Percentiles rank a stretch among this genome's conserved stretches.
phyloP scores from a whole-genome alignment of 139 green algal species.

The Penium margaritaceum region DNA sequence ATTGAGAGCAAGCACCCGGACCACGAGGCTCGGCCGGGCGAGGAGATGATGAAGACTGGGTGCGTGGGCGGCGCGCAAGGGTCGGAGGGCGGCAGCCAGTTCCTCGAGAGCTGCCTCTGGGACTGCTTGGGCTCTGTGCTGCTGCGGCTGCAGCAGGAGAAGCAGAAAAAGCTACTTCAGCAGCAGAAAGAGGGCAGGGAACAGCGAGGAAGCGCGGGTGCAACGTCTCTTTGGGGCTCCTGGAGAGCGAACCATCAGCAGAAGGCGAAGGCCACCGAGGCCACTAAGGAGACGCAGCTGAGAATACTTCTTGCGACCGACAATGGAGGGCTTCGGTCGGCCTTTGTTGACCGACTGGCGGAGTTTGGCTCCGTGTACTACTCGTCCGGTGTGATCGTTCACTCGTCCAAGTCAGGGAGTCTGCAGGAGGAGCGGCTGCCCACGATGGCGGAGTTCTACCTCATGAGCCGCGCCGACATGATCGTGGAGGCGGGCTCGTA shows the following conservation, averaged over 20 bases:
- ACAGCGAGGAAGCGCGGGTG: too few species aligned
- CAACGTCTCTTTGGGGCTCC: too few species aligned
- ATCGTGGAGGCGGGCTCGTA: neutral
- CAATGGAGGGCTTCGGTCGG: neutral
- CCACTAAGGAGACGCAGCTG: too few species aligned
- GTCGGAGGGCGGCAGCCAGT: neutral
- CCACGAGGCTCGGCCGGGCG: too few species aligned
- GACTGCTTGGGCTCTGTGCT: neutral
- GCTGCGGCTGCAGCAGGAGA: neutral
- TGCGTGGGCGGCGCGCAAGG: neutral
- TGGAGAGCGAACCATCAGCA: too few species aligned
- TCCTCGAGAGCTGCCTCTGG: slow-evolving; percentile 9
- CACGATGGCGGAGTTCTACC: slow-evolving; percentile 5
- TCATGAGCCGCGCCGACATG: neutral
- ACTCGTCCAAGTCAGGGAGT: neutral
- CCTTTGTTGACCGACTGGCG: neutral
- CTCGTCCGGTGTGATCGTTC: neutral
- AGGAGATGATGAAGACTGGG: neutral
- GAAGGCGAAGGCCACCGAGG: too few species aligned
- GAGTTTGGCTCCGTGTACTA: neutral
- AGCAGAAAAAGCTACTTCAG: neutral
- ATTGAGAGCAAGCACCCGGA: too few species aligned
- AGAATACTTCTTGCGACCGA: neutral
- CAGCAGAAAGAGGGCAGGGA: too few species aligned
- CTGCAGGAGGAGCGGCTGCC: neutral